Conservation (phyloP, 305 asterid species). For the Coffea humblotiana region DNA sequence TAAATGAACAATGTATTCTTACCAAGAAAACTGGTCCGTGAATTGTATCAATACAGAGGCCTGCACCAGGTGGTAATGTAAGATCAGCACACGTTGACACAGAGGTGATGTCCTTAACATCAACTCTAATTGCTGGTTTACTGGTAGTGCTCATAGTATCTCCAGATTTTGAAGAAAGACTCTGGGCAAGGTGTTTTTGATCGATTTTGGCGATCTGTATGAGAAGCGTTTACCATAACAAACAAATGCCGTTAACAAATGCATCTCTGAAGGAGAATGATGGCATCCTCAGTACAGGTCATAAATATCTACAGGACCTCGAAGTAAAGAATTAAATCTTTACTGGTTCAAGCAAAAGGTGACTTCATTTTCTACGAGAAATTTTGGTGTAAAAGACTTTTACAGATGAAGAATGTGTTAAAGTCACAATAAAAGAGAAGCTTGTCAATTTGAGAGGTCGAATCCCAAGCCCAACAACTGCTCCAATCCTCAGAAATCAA, state of each 20-base stretch:
- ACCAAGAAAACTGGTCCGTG: constrained; percentile 87
- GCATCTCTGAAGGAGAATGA: neutral
- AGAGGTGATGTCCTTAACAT: constrained; percentile 67
- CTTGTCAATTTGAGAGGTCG: neutral
- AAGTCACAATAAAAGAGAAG: constrained; percentile 2
- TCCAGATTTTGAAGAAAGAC: constrained; percentile 60
- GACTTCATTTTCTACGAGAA: neutral
- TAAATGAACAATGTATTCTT: constrained; percentile 11
- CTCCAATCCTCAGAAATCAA: neutral
- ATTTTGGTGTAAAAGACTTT: neutral
- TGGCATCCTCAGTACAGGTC: neutral
- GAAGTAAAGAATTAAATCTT: neutral
- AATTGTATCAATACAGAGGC: constrained; percentile 78
- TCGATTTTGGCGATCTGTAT: constrained; percentile 58
- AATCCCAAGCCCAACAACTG: neutral
- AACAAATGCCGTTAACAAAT: neutral
- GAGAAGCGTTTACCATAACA: neutral
- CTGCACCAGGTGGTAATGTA: constrained; percentile 95
- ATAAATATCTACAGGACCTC: neutral
- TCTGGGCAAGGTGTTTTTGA: constrained; percentile 46
- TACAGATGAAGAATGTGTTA: neutral
- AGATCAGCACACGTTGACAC: constrained; percentile 89
- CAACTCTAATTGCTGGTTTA: constrained; percentile 58
- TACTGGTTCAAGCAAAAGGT: neutral
- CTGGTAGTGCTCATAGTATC: constrained; percentile 32